Conservation (phyloP, 2,329 filamentous ascomycete species). For the Metarhizium brunneum region DNA sequence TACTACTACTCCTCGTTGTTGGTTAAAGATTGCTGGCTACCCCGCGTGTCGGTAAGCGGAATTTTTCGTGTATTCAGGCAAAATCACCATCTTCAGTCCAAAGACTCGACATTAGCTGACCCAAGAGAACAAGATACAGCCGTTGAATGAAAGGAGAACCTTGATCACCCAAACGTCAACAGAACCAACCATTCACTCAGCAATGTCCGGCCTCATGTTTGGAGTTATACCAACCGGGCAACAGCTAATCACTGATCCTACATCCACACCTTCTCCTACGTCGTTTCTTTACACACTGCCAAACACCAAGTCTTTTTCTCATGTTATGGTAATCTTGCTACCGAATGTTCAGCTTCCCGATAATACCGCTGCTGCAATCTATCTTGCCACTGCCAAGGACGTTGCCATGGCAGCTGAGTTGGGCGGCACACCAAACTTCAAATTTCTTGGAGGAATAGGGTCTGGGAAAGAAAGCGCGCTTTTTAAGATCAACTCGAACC, state of each 20-base stretch:
- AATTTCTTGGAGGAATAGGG: conserved; percentile 80
- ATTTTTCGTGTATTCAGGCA: background rate
- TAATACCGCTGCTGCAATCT: conserved; percentile 78
- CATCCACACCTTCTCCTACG: conserved; percentile 41
- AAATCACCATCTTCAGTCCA: background rate
- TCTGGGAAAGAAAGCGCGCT: conserved; percentile 87
- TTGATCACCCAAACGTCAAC: background rate
- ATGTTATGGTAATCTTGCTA: conserved; percentile 83
- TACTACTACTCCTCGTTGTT: too few species aligned
- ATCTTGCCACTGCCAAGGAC: conserved; percentile 53
- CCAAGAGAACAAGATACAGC: background rate
- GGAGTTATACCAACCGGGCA: conserved; percentile 53
- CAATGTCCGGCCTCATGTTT: conserved; percentile 40
- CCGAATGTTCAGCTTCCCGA: conserved; percentile 66
- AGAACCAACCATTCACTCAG: background rate
- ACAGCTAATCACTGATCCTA: conserved; percentile 44
- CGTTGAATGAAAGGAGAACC: background rate
- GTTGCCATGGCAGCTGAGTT: conserved; percentile 28
- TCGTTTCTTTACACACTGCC: conserved; percentile 48
- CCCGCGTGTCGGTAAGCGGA: too few species aligned
- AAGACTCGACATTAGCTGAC: background rate
- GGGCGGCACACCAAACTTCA: conserved; percentile 51
- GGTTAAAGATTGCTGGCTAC: too few species aligned
- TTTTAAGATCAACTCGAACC: conserved; percentile 57
- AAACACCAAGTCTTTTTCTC: conserved; percentile 52